phyloP scores from a whole-genome alignment of 2,329 filamentous ascomycete genomes.

The Fusarium chuoi region DNA sequence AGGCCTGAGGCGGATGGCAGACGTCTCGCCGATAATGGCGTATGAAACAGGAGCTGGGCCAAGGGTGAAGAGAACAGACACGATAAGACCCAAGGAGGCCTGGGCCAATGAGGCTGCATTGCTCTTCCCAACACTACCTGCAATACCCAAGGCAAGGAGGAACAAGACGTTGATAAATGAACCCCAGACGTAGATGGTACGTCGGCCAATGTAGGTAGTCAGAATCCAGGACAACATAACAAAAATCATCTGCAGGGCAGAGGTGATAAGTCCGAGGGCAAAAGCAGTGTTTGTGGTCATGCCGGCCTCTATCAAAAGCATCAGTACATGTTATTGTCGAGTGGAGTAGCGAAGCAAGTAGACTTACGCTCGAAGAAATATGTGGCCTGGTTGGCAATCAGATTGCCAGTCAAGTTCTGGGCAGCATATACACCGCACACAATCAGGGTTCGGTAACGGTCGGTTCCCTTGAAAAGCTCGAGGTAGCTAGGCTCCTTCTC shows the following conservation, averaged over 20 bases:
- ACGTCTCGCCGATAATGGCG: conserved; percentile 75
- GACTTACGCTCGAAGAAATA: conserved; percentile 63
- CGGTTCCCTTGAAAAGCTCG: conserved; percentile 65
- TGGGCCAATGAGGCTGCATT: conserved; percentile 50
- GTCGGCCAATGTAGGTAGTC: conserved; percentile 71
- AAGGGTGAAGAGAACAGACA: conserved; percentile 72
- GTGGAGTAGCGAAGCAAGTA: not conserved
- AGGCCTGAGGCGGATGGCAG: conserved; percentile 70
- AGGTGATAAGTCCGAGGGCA: conserved; percentile 71
- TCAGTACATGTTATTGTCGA: not conserved
- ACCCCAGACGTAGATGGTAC: conserved; percentile 72
- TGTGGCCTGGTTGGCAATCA: conserved; percentile 70
- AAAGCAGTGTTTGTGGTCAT: conserved; percentile 66
- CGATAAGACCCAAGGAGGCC: conserved; percentile 70
- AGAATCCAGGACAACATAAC: conserved; percentile 76
- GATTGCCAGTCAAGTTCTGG: conserved; percentile 69
- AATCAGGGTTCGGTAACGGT: conserved; percentile 64
- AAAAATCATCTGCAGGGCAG: conserved; percentile 68
- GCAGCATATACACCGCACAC: conserved; percentile 68
- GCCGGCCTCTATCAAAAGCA: conserved; percentile 64
- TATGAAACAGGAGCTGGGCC: conserved; percentile 72
- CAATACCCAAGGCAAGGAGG: conserved; percentile 68
- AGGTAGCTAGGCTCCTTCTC: conserved; percentile 57
- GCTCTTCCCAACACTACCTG: conserved; percentile 60
- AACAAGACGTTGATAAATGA: conserved; percentile 64